Evolutionary conservation across 371 early-diverging fungal species (phyloP).

Genomic region (Mortierella sp.): DNA sequence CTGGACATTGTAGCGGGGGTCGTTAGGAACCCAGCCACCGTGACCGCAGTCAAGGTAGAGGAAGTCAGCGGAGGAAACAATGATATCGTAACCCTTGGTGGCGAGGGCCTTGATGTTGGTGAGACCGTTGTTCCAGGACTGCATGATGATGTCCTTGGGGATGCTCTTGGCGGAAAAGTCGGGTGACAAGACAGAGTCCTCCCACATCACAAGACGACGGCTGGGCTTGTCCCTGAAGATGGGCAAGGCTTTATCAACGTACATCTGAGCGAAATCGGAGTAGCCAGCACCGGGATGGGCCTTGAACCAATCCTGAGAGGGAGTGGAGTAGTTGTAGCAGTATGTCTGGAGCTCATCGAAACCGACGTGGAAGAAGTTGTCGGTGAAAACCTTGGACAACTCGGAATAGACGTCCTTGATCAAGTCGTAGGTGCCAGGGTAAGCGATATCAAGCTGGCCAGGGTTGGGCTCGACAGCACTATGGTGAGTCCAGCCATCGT

Average conservation of each 20-base stretch:
- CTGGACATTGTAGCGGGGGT: constrained; percentile 51
- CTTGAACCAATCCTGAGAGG: constrained; percentile 52
- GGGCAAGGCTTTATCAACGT: constrained; percentile 49
- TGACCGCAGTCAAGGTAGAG: constrained; percentile 81
- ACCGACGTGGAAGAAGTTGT: constrained; percentile 78
- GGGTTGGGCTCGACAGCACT: constrained; percentile 72
- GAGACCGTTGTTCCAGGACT: constrained; percentile 69
- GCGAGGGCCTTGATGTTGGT: constrained; percentile 65
- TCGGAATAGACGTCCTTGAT: constrained; percentile 75
- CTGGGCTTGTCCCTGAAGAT: constrained; percentile 44
- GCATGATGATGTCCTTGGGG: constrained; percentile 65
- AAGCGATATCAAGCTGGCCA: constrained; percentile 84
- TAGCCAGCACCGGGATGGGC: constrained; percentile 30
- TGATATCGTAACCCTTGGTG: constrained; percentile 66
- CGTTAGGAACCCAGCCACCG: constrained; percentile 64
- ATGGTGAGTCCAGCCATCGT: constrained; percentile 64
- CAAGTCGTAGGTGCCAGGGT: constrained; percentile 65
- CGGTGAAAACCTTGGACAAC: constrained; percentile 70
- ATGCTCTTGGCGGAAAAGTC: constrained; percentile 36
- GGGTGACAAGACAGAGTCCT: constrained; percentile 38
- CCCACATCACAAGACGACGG: constrained; percentile 53
- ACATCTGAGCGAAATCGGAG: constrained; percentile 46
- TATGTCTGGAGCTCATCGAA: constrained; percentile 83
- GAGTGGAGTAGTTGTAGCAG: constrained; percentile 68
- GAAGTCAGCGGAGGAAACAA: constrained; percentile 67